These are phyloP conservation scores for Cercospora sp. DNA, from an alignment of 2,329 filamentous ascomycete species.

Conservation along the genomic window DNA sequence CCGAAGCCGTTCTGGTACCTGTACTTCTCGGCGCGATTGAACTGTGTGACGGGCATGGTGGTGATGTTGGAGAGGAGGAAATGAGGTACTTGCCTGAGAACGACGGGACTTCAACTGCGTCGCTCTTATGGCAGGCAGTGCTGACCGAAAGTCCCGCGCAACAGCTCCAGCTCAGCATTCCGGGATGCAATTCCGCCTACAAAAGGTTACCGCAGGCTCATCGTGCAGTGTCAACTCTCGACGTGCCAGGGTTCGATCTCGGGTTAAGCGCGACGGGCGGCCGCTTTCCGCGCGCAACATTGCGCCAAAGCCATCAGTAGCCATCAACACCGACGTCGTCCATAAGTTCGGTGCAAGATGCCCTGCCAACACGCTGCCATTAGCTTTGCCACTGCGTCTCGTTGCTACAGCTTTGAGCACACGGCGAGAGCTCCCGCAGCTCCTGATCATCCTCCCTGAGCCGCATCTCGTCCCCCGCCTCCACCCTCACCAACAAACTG, in stretches of 20 bases:
- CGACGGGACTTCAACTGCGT: not conserved
- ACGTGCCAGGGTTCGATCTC: not conserved
- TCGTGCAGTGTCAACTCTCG: not conserved
- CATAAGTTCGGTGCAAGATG: not conserved
- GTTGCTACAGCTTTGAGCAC: not conserved
- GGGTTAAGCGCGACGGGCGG: not conserved
- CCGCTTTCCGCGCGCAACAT: not conserved
- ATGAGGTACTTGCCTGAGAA: not conserved
- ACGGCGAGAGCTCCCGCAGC: not conserved
- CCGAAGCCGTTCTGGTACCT: slow-evolving; percentile 77
- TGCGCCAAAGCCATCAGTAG: not conserved
- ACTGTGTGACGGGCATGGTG: slow-evolving; percentile 64
- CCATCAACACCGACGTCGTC: not conserved
- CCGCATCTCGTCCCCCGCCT: not conserved
- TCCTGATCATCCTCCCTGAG: slow-evolving; percentile 4
- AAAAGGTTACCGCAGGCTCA: slow-evolving; percentile 8
- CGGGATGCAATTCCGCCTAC: slow-evolving; percentile 8
- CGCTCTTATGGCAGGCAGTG: slow-evolving; percentile 2
- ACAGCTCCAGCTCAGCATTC: slow-evolving; percentile 1
- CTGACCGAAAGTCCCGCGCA: not conserved
- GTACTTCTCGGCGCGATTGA: slow-evolving; percentile 67
- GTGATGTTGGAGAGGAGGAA: not conserved
- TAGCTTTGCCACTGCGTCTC: not conserved
- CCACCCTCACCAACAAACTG: not conserved
- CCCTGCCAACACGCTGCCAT: not conserved